A percentile compares a stretch with the other conserved stretches of the same genome.
These are phyloP conservation scores for Alternaria burnsii DNA, from an alignment of 2,329 filamentous ascomycete species.

Conservation along the genomic window DNA sequence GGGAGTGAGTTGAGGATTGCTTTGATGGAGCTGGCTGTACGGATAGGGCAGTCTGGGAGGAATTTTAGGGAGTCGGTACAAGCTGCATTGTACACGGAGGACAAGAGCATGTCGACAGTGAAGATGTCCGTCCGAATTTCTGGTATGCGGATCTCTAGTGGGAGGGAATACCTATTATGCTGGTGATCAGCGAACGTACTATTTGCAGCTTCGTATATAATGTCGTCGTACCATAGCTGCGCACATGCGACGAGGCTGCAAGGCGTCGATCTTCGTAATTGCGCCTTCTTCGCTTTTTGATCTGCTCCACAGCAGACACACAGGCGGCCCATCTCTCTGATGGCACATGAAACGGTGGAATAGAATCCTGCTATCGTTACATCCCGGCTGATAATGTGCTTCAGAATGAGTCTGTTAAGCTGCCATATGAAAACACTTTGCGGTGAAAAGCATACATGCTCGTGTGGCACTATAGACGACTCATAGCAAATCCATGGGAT, in stretches of 20 bases:
- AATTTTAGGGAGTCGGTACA: constrained; percentile 29
- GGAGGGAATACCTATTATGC: constrained; percentile 14
- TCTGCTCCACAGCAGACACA: constrained; percentile 39
- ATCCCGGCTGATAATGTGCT: constrained; percentile 16
- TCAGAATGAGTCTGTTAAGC: constrained; percentile 31
- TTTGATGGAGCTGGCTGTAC: constrained; percentile 15
- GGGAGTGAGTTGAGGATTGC: constrained; percentile 40
- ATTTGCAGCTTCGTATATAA: background rate
- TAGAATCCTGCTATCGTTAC: constrained; percentile 28
- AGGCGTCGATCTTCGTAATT: constrained; percentile 35
- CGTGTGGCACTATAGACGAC: constrained; percentile 21
- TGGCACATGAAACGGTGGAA: constrained; percentile 13
- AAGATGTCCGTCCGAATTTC: constrained; percentile 42
- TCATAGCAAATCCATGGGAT: constrained; percentile 28
- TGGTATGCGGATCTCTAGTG: constrained; percentile 41
- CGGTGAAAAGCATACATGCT: constrained; percentile 27
- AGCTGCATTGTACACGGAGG: constrained; percentile 39
- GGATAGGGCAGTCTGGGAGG: constrained; percentile 40
- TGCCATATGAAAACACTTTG: constrained; percentile 36
- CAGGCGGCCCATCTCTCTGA: constrained; percentile 20
- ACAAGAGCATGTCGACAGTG: constrained; percentile 41
- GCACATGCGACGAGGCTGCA: constrained; percentile 31
- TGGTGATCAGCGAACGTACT: background rate
- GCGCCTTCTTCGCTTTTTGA: constrained; percentile 21
- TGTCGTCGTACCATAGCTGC: constrained; percentile 26